Percentiles rank a stretch among this genome's conserved stretches.
Evolutionary conservation across 768 basidiomycete genomes (phyloP).

Genomic region (Daedaleopsis sinensis): DNA sequence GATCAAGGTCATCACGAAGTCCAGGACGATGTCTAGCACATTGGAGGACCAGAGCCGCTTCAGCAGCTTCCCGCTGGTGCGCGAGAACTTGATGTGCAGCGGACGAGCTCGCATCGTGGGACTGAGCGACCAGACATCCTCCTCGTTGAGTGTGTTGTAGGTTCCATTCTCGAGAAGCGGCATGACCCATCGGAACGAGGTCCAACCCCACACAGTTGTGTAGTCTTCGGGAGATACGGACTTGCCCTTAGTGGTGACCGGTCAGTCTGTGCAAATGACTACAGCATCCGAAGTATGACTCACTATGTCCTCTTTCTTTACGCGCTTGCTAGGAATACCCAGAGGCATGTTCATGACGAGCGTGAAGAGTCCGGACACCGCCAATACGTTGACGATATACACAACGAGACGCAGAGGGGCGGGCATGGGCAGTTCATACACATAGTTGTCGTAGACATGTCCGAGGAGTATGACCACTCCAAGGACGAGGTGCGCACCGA

Average conservation of each 20-base stretch:
- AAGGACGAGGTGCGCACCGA: constrained; percentile 48
- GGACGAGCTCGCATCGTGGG: constrained; percentile 69
- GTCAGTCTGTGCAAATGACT: neutral
- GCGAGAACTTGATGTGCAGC: constrained; percentile 53
- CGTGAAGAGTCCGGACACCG: constrained; percentile 44
- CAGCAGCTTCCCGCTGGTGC: constrained; percentile 43
- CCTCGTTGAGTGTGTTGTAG: constrained; percentile 61
- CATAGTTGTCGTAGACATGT: constrained; percentile 50
- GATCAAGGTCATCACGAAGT: constrained; percentile 66
- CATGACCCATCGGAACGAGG: constrained; percentile 71
- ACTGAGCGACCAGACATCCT: constrained; percentile 73
- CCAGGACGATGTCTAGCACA: constrained; percentile 53
- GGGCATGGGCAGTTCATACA: constrained; percentile 48
- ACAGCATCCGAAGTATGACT: constrained; percentile 28
- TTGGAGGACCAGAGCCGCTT: constrained; percentile 48
- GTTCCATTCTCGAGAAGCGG: constrained; percentile 60
- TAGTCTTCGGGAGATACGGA: constrained; percentile 77
- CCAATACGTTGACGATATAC: constrained; percentile 46
- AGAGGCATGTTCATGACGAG: constrained; percentile 67
- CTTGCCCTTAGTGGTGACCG: constrained; percentile 42
- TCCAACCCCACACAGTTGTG: constrained; percentile 70
- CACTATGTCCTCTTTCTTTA: constrained; percentile 64
- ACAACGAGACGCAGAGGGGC: constrained; percentile 28
- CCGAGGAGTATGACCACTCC: constrained; percentile 56
- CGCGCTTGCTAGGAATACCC: constrained; percentile 55